Evolutionary conservation across 148 eudicot genomes (phyloP), one percentile per base, ranked within the genome.

Genomic region (Euryodendron excelsum): DNA sequence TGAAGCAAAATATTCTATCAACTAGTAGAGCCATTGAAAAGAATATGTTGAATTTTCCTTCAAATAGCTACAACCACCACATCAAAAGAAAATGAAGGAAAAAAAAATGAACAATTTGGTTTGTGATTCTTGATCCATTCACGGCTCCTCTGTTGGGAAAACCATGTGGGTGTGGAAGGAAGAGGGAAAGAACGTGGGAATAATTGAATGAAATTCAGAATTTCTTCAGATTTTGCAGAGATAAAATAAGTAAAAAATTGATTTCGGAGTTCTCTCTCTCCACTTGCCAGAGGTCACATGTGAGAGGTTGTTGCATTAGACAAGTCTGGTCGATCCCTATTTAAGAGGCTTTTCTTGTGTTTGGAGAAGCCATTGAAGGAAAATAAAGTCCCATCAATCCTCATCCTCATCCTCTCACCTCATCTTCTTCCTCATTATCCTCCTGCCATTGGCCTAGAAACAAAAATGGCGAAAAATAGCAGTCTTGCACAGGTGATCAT

Each of bases 131-230:
- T 52, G 82, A 77, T 82, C 70, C 25, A 75, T 79, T 84, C 76
- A 75, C 80, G 82, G 84, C 79, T 81, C 58, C 61, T 78, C 68
- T 81, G 80, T 62, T 79, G 77, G 72, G 76, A 63, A 82, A 67
- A 67, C 84, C 91, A 87, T 87, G 93, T 61, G 65, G 20, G 15
- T 80, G 78, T 76, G 85, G 78, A 75, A 48, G 77, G 59, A 73
- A 78, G 50, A 73, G 82, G 76, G 65, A 58, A 79, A 83, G 86
- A 90, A 88, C 88, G 84, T 86, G 92, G 78, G 83, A 85, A 89
- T 88, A 53, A 86, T 91, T 86, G 85, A 85, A 80, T 69, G 55
- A 36, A 81, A 31, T 67, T 71, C 79, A 79, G 73, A 67, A 72
- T 47, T 41, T 34, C 23, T 47, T n/a, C 36, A 69, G 58, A 67